phyloP scores from a whole-genome alignment of 2,329 filamentous ascomycete species.

The Orbilia ellipsospora region DNA sequence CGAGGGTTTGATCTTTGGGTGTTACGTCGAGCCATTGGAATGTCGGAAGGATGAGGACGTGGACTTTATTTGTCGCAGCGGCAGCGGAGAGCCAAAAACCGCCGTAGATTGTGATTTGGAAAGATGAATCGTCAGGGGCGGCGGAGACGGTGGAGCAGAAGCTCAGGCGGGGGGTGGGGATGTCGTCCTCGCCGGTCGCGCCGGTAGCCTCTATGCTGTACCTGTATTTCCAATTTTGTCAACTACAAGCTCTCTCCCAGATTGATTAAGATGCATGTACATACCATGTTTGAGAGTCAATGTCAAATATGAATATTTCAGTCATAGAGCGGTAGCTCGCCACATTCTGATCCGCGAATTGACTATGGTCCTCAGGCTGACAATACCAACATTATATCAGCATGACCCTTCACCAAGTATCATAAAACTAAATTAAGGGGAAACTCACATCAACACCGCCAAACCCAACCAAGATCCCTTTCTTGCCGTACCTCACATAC shows the following conservation, averaged over 20 bases:
- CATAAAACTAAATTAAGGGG: too few relatives aligned
- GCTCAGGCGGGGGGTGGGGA: constrained; percentile 41
- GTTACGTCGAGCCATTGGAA: constrained; percentile 55
- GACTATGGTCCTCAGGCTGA: constrained; percentile 45
- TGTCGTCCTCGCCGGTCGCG: constrained; percentile 17
- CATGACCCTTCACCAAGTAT: too few relatives aligned
- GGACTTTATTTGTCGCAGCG: constrained; percentile 43
- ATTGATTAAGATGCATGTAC: too few relatives aligned
- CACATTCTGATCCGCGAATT: constrained; percentile 40
- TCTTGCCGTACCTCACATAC: constrained; percentile 50
- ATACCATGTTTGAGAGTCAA: constrained; percentile 47
- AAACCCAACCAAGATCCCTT: constrained; percentile 49
- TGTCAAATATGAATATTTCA: constrained; percentile 53
- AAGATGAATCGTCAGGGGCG: constrained; percentile 51
- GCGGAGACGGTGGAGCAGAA: constrained; percentile 45
- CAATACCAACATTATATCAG: not conserved
- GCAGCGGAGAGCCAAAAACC: constrained; percentile 50
- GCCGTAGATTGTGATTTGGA: constrained; percentile 55
- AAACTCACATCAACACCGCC: constrained; percentile 47
- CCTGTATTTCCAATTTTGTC: too few relatives aligned
- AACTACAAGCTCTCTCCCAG: too few relatives aligned
- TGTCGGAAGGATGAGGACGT: constrained; percentile 45
- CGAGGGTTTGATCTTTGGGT: constrained; percentile 21
- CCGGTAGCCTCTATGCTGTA: constrained; percentile 31
- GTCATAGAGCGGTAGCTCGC: constrained; percentile 39